Conservation (phyloP, 305 asterid genomes). For the Rubia peregrina region DNA sequence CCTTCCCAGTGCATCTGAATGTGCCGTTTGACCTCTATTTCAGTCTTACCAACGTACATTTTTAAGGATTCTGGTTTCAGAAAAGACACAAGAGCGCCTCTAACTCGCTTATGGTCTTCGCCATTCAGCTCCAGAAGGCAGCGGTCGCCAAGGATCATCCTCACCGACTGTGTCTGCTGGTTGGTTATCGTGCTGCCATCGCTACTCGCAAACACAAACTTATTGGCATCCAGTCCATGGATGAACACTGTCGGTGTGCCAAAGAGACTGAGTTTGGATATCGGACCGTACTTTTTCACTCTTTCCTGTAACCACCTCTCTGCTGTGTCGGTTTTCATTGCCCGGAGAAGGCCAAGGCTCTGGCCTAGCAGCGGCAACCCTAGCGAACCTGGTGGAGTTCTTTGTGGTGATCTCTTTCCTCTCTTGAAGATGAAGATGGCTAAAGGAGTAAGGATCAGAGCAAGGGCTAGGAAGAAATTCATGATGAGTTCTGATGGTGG, state of each 20-base stretch:
- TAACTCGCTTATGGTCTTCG: conserved; percentile 56
- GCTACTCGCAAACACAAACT: conserved; percentile 40
- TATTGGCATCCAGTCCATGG: conserved; percentile 68
- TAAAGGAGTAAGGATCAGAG: conserved; percentile 26
- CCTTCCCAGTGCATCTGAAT: conserved; percentile 34
- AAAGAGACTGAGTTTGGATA: conserved; percentile 62
- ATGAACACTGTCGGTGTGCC: conserved; percentile 65
- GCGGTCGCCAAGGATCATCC: conserved; percentile 50
- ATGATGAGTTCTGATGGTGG: conserved; percentile 10
- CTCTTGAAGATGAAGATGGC: conserved; percentile 19
- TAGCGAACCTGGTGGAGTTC: conserved; percentile 43
- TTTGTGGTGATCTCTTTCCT: conserved; percentile 8
- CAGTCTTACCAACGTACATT: conserved; percentile 32
- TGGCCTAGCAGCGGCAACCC: conserved; percentile 43
- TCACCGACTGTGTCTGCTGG: conserved; percentile 51
- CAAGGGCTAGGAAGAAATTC: conserved; percentile 19
- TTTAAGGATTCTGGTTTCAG: conserved; percentile 32
- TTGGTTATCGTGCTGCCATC: conserved; percentile 35
- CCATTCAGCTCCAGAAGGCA: conserved; percentile 50
- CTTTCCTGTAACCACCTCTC: conserved; percentile 40
- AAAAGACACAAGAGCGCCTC: conserved; percentile 54
- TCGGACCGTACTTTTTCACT: conserved; percentile 31
- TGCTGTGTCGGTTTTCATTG: conserved; percentile 60
- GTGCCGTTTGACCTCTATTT: conserved; percentile 29
- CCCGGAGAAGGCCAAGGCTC: conserved; percentile 41